Percentiles rank a stretch among this genome's conserved stretches.
These are phyloP conservation scores for Zymoseptoria pseudotritici DNA, from an alignment of 2,329 filamentous ascomycete species.

Conservation along the genomic window DNA sequence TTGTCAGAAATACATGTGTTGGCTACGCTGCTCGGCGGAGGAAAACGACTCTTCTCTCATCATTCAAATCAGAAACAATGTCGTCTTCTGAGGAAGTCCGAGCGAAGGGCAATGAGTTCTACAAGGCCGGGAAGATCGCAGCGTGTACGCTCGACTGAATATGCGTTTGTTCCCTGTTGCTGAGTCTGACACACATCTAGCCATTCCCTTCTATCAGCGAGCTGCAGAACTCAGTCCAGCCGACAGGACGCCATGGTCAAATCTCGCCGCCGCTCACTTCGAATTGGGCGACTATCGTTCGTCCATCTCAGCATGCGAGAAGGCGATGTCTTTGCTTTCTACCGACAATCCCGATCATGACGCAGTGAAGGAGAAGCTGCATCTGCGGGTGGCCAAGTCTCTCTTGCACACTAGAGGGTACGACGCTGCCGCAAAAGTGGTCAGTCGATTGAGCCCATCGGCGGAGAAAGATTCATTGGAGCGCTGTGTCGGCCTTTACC, in stretches of 20 bases:
- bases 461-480: not conserved
- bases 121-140: conserved; percentile 11
- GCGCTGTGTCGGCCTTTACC: not conserved
- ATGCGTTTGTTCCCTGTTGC: too few species aligned
- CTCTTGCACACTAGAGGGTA: not conserved
- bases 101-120: conserved; percentile 12
- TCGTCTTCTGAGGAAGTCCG: conserved; percentile 6
- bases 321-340: conserved; percentile 7
- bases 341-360: not conserved
- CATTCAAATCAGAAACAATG: not conserved
- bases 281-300: conserved; percentile 13
- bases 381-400: conserved; percentile 5
- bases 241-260: conserved; percentile 11
- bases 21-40: not conserved
- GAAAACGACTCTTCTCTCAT: not conserved
- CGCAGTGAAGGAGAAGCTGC: conserved; percentile 9
- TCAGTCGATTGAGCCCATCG: not conserved
- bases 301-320: conserved; percentile 1
- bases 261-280: conserved; percentile 12
- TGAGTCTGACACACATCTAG: conserved; percentile 1
- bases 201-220: conserved; percentile 10
- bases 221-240: conserved; percentile 8
- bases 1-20: not conserved
- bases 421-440: not conserved
- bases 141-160: conserved; percentile 1